Percentiles rank a stretch among this genome's conserved stretches.
These are phyloP conservation scores for Glycine latifolia DNA, from an alignment of 306 rosid genomes.

Conservation along the genomic window DNA sequence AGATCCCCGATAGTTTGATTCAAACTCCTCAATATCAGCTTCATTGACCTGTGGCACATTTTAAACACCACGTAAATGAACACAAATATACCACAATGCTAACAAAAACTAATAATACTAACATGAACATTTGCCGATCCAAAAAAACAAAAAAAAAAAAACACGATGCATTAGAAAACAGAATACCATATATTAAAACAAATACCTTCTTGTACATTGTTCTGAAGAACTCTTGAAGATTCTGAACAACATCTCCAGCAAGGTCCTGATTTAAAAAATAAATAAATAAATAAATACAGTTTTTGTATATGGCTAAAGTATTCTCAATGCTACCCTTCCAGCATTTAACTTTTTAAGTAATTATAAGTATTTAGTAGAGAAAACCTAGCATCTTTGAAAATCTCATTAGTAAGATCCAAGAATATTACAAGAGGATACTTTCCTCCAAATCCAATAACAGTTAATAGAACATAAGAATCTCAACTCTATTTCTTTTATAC, in stretches of 20 bases:
- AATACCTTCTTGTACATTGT: constrained; percentile 75
- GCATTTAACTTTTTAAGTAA: not conserved
- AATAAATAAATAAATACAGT: too few species aligned
- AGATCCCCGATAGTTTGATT: constrained; percentile 86
- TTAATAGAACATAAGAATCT: not conserved
- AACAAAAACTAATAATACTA: too few species aligned
- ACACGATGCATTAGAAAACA: constrained; percentile 19
- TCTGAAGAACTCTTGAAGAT: constrained; percentile 76
- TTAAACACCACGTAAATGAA: constrained; percentile 11
- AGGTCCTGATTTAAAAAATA: constrained; percentile 69
- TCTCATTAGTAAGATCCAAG: not conserved
- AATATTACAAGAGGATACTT: not conserved
- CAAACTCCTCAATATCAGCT: constrained; percentile 88
- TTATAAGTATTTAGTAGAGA: not conserved
- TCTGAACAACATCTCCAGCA: constrained; percentile 78
- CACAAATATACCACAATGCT: not conserved
- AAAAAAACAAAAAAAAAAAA: too few species aligned
- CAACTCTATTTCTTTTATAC: not conserved
- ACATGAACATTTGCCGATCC: too few species aligned
- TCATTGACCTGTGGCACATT: constrained; percentile 70
- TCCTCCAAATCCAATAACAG: not conserved
- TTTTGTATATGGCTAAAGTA: not conserved
- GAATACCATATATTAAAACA: constrained; percentile 22
- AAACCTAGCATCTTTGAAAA: not conserved
- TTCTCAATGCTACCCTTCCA: not conserved